Percentiles rank a stretch among this genome's conserved stretches.
These are phyloP conservation scores for Flaveria bidentis DNA, from an alignment of 129 eudicot species.

Conservation along the genomic window DNA sequence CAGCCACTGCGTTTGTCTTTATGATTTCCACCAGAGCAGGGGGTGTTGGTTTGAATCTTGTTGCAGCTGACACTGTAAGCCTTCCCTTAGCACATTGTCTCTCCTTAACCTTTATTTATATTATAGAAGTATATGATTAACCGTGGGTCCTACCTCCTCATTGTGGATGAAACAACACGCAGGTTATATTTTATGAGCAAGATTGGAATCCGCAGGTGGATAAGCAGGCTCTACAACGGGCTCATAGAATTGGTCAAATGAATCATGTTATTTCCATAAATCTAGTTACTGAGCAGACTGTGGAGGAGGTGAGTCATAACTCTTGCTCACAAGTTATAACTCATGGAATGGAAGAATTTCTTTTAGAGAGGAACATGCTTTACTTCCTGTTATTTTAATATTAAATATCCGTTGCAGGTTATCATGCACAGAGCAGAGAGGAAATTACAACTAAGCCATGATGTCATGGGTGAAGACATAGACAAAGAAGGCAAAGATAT, in stretches of 20 bases:
- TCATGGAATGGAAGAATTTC: not conserved
- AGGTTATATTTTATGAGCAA: slow-evolving; percentile 98
- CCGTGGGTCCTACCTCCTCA: not conserved
- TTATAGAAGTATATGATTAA: slow-evolving; percentile 3
- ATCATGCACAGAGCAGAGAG: slow-evolving; percentile 88
- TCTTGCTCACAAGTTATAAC: not conserved
- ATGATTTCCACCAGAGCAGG: slow-evolving; percentile 98
- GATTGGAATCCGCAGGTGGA: slow-evolving; percentile 99
- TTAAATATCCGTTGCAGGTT: slow-evolving; percentile 49
- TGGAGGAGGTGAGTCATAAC: slow-evolving; percentile 74
- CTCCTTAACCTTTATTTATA: not conserved
- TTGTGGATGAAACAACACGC: slow-evolving; percentile 25
- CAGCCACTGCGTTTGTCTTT: slow-evolving; percentile 66
- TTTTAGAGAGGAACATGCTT: slow-evolving; percentile 11
- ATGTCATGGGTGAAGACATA: slow-evolving; percentile 72
- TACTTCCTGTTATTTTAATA: slow-evolving; percentile 4
- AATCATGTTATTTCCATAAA: slow-evolving; percentile 84
- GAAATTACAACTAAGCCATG: slow-evolving; percentile 88
- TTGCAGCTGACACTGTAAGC: slow-evolving; percentile 95
- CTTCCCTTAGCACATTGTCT: not conserved
- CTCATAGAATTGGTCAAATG: slow-evolving; percentile 93
- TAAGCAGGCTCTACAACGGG: slow-evolving; percentile 95
- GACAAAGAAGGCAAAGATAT: slow-evolving; percentile 57
- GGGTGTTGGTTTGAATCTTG: slow-evolving; percentile 96
- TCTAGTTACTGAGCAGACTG: slow-evolving; percentile 71